A percentile compares a stretch with the other conserved stretches of the same genome.
These are phyloP conservation scores for Alloteropsis semialata DNA, from an alignment of 176 grass and related monocot species.

Conservation along the genomic window DNA sequence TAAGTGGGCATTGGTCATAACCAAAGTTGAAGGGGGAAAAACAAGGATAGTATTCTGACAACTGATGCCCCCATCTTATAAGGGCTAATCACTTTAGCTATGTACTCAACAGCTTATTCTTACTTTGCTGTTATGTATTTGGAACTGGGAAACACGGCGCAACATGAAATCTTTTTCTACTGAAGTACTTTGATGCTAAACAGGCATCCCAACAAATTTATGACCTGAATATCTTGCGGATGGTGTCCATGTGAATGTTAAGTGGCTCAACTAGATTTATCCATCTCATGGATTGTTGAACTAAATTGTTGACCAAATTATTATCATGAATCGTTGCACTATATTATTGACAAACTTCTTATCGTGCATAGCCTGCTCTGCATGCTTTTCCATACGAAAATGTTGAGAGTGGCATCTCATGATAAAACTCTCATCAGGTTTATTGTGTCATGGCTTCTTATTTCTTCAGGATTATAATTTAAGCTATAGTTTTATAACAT, in stretches of 20 bases:
- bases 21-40: not conserved
- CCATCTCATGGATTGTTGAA: not conserved
- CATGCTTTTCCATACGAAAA: not conserved
- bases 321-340: not conserved
- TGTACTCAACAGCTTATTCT: not conserved
- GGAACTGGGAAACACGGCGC: not conserved
- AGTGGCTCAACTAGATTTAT: not conserved
- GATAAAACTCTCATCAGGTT: not conserved
- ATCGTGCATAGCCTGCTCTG: not conserved
- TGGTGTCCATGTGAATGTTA: not conserved
- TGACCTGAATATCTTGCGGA: not conserved
- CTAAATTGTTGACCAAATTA: not conserved
- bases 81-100: not conserved
- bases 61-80: not conserved
- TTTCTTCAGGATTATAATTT: constrained; percentile 8
- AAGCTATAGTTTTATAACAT: constrained; percentile 2
- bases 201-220: not conserved
- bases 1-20: not conserved
- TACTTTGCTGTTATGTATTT: not conserved
- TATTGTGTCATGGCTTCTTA: constrained; percentile 2
- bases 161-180: not conserved
- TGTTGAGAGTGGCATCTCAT: not conserved
- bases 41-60: not conserved
- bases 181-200: not conserved
- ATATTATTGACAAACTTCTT: not conserved